phyloP scores from a whole-genome alignment of 2,329 filamentous ascomycete species.

The Canariomyces notabilis region DNA sequence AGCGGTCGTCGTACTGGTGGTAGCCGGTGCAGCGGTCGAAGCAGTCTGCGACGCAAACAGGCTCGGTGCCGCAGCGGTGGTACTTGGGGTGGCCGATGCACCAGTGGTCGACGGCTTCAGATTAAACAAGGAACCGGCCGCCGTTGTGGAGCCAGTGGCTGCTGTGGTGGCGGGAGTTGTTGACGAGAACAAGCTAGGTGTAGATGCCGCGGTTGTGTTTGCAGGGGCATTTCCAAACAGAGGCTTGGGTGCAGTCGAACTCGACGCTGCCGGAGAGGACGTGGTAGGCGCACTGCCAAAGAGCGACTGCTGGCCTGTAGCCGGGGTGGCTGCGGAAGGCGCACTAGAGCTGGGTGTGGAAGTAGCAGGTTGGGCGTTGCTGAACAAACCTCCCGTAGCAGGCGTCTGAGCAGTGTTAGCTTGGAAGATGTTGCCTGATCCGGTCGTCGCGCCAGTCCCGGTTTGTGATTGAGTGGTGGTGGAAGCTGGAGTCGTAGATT shows the following conservation, averaged over 20 bases:
- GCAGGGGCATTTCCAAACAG: constrained; percentile 24
- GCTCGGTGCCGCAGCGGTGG: constrained; percentile 12
- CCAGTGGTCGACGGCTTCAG: constrained; percentile 4
- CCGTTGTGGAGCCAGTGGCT: constrained; percentile 6
- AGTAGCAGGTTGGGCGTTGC: constrained; percentile 24
- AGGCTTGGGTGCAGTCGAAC: constrained; percentile 5
- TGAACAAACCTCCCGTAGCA: constrained; percentile 25
- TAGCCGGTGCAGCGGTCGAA: constrained; percentile 10
- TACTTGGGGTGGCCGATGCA: constrained; percentile 4
- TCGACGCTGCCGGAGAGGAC: constrained; percentile 3
- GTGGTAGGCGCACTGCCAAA: constrained; percentile 13
- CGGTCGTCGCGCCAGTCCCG: not conserved
- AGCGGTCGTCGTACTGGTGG: constrained; percentile 25
- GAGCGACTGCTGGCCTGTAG: constrained; percentile 7
- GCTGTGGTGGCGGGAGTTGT: constrained; percentile 20
- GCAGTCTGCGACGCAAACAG: constrained; percentile 17
- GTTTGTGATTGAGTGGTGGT: constrained; percentile 2
- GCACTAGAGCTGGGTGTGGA: constrained; percentile 8
- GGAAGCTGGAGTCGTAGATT: constrained; percentile 9
- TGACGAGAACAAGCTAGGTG: constrained; percentile 3
- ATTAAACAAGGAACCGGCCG: constrained; percentile 8
- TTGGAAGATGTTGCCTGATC: constrained; percentile 26
- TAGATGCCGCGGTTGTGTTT: constrained; percentile 21
- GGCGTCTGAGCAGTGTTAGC: constrained; percentile 12
- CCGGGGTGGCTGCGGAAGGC: constrained; percentile 11